Evolutionary conservation across 169 alveolate species (phyloP), one percentile per base, ranked within the genome.

Genomic region (Plasmodium chabaudi): DNA sequence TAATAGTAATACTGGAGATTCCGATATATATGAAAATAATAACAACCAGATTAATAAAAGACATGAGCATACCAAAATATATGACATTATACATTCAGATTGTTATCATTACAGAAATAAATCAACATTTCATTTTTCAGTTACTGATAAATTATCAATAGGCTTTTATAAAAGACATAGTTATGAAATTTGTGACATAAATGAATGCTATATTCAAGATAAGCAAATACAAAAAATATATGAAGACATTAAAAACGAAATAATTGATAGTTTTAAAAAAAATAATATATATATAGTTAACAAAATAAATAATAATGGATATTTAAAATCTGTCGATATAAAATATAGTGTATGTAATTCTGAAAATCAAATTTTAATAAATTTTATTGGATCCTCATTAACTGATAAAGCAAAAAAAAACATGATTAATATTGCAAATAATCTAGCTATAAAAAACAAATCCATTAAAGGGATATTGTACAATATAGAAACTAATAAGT

Each of bases 241-340:
- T 86, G 72, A 10, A 44, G 77, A 86, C 12, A 59, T 86, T 86
- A 86, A 71, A 70, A 86, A 86, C 19, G 91, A 86, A 70, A 70
- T 86, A 57, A 69, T 57, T 9, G 67, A 86, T 9, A 60, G 47
- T 57, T 86, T 86, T 86, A 86, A 69, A 86, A 56, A 86, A 70
- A 86, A 86, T 60, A 47, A 86, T 69, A 86, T 86, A n/a, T 86
- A 70, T 73, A 53, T 86, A 44, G 57, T 69, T 86, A 86, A 86
- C 61, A 86, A 86, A 86, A 86, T 86, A 86, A 86, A 86, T 60
- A 86, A 70, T 73, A 86, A 51, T 57, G 91, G 91, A 21, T 86
- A 86, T 73, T 53, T 86, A 46, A 86, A 86, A 86, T 25, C 87
- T 69, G 87, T 86, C 23, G 87, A 70, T 56, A 86, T 86, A 21